Evolutionary conservation across 345 rosid genomes (phyloP).

Genomic region (Boechera stricta): DNA sequence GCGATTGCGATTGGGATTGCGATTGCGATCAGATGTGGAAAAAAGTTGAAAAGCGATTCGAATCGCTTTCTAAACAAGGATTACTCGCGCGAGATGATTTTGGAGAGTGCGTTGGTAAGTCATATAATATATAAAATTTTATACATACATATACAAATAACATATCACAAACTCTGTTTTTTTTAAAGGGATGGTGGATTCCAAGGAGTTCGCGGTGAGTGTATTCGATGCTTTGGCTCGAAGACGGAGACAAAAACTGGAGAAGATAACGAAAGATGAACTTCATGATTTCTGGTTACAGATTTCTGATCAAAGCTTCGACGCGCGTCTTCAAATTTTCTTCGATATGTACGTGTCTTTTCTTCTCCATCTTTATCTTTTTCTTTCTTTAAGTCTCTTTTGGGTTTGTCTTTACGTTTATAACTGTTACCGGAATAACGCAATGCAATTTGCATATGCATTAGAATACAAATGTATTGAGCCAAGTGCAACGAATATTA

Average conservation of each 20-base stretch:
- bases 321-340: slow-evolving; percentile 96
- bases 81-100: slow-evolving; percentile 85
- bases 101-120: slow-evolving; percentile 88
- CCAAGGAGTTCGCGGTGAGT: slow-evolving; percentile 88
- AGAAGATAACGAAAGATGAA: slow-evolving; percentile 71
- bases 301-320: slow-evolving; percentile 90
- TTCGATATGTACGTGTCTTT: slow-evolving; percentile 72
- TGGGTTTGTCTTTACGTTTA: slow-evolving; percentile 36
- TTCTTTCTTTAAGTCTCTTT: not conserved
- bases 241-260: slow-evolving; percentile 60
- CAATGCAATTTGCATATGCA: slow-evolving; percentile 25
- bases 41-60: slow-evolving; percentile 68
- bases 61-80: slow-evolving; percentile 61
- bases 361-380: too few species aligned
- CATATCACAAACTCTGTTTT: not conserved
- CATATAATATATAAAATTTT: too few species aligned
- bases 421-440: slow-evolving; percentile 38
- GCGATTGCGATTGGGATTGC: slow-evolving; percentile 61
- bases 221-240: slow-evolving; percentile 81
- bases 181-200: slow-evolving; percentile 76
- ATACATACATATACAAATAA: not conserved
- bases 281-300: slow-evolving; percentile 91
- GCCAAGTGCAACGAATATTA: slow-evolving; percentile 24
- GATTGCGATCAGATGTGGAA: slow-evolving; percentile 68
- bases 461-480: slow-evolving; percentile 34